These are phyloP conservation scores for Paramarasmius palmivorus DNA, from an alignment of 1,284 basidiomycete species.

Conservation along the genomic window DNA sequence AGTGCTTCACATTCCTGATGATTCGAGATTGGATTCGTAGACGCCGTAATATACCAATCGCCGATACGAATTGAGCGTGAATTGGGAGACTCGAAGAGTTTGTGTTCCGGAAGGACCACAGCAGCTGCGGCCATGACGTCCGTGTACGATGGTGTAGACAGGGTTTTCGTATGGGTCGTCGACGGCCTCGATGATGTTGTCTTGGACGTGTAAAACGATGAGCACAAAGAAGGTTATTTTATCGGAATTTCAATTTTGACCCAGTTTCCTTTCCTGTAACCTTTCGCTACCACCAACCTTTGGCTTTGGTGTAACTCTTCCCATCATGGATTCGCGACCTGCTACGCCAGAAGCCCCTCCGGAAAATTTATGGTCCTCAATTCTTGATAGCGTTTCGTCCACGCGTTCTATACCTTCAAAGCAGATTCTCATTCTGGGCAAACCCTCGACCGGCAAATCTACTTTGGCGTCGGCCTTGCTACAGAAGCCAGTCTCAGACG, in stretches of 20 bases:
- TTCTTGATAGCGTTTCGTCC: conserved; percentile 85
- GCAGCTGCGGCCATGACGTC: conserved; percentile 37
- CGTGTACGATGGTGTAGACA: conserved; percentile 7
- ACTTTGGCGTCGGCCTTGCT: conserved; percentile 68
- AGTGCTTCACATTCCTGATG: conserved; percentile 72
- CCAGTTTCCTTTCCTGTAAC: conserved; percentile 2
- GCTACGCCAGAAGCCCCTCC: conserved; percentile 41
- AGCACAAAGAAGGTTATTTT: not conserved
- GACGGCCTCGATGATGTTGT: not conserved
- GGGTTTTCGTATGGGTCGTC: not conserved
- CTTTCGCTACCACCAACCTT: not conserved
- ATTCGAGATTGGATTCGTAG: conserved; percentile 75
- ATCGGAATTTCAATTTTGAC: not conserved
- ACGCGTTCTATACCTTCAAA: conserved; percentile 84
- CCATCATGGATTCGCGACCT: conserved; percentile 6
- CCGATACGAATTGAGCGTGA: conserved; percentile 64
- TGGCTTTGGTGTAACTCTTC: not conserved
- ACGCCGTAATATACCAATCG: conserved; percentile 65
- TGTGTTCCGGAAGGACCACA: conserved; percentile 57
- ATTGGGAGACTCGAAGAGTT: conserved; percentile 63
- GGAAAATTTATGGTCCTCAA: conserved; percentile 88
- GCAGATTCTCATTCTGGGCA: conserved; percentile 80
- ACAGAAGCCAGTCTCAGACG: conserved; percentile 59
- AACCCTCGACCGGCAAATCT: conserved; percentile 77
- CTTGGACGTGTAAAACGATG: not conserved